These are phyloP conservation scores for Thamnidium elegans DNA, from an alignment of 192 early-diverging fungal species.

Conservation along the genomic window DNA sequence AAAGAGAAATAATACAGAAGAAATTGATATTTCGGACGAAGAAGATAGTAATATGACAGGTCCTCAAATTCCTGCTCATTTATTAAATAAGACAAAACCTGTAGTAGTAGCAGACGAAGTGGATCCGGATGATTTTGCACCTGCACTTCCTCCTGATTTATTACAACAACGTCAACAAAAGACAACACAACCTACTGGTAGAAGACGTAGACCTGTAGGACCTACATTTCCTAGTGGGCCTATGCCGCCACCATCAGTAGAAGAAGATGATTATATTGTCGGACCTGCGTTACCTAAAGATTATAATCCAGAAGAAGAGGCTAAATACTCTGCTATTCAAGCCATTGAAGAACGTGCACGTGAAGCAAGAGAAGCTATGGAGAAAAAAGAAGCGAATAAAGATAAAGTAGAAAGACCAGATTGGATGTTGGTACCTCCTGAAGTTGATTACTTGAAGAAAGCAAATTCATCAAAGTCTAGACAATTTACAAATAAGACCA, in stretches of 20 bases:
- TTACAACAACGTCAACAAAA: slow-evolving; percentile 5
- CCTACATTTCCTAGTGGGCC: slow-evolving; percentile 27
- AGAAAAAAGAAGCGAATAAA: slow-evolving; percentile 10
- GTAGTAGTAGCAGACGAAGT: background rate
- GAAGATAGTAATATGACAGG: too few relatives aligned
- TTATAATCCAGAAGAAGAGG: slow-evolving; percentile 17
- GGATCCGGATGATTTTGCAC: slow-evolving; percentile 28
- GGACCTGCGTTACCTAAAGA: slow-evolving; percentile 25
- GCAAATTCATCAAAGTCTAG: slow-evolving; percentile 22
- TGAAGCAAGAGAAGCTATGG: slow-evolving; percentile 18
- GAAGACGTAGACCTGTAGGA: slow-evolving; percentile 23
- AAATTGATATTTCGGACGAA: too few relatives aligned
- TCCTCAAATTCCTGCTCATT: slow-evolving; percentile 2
- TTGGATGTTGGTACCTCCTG: slow-evolving; percentile 38
- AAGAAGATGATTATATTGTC: slow-evolving; percentile 28
- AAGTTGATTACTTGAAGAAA: slow-evolving; percentile 29
- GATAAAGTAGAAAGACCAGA: slow-evolving; percentile 30
- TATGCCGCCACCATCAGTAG: background rate
- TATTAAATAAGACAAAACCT: slow-evolving; percentile 10
- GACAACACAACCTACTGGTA: background rate
- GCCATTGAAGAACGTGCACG: slow-evolving; percentile 35
- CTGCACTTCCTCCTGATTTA: slow-evolving; percentile 34
- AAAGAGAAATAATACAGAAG: background rate
- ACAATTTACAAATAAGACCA: slow-evolving; percentile 17
- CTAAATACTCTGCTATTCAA: slow-evolving; percentile 25